Evolutionary conservation across 2,329 filamentous ascomycete species (phyloP), one percentile per base, ranked within the genome.

Genomic region (Pyrenophora teres): DNA sequence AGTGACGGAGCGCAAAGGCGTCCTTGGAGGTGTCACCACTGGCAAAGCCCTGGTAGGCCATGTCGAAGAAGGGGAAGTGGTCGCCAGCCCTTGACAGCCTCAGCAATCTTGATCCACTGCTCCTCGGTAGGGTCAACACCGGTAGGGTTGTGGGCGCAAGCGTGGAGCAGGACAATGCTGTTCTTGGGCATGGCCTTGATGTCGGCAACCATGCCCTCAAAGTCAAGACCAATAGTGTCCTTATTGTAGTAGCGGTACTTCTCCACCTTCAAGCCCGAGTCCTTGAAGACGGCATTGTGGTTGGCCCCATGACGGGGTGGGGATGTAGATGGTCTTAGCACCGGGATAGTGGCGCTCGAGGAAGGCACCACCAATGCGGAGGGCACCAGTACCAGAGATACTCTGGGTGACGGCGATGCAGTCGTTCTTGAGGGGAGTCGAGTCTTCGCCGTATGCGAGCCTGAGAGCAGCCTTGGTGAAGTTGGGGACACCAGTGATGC

Each of bases 191-290:
- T 91, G 63, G 83, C 85, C 81, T 95, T 92, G 80, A 99, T 87
- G 76, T 97, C 92, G 69, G 84, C 87, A 54, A 97, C 73, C 83
- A 99, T 85, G 69, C 94, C 94, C 64, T 95, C 90, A 71, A 97
- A 97, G 83, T 99, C 94, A 61, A 99, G 88, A 50, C 92, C 92
- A 74, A 97, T 97, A 72, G 93, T 97, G 74, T 96, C 87, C 83
- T 96, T 95, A 86, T 97, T 90, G 83, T 97, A 99, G 87, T 99
- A 99, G 69, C 90, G 85, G 84, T 99, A 99, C 80, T 92, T 91
- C 80, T 92, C 87, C 57, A 97, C 92, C 78, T 90, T 84, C 62
- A 99, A 84, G 51, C 92, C 91, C 27, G 90, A 89, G 78, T 97
- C 92, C 78, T 84, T 87, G 86, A 99, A 97, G 76, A 99, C 90